phyloP scores from a whole-genome alignment of 2,329 filamentous ascomycete genomes.

The Podosphaera fusca region DNA sequence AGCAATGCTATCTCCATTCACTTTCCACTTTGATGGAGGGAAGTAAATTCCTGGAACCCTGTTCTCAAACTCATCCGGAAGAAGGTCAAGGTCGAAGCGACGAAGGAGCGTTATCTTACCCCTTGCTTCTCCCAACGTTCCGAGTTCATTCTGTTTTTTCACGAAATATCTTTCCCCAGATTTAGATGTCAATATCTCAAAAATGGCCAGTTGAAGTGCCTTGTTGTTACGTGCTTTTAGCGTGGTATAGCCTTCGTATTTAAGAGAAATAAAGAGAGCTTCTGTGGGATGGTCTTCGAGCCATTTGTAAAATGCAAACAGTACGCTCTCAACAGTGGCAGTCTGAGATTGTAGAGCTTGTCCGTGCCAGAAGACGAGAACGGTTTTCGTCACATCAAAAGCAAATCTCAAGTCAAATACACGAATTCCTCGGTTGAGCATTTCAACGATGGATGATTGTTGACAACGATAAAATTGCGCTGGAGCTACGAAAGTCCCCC shows the following conservation, averaged over 20 bases:
- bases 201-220: slow-evolving; percentile 18
- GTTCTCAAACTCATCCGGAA: slow-evolving; percentile 17
- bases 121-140: slow-evolving; percentile 47
- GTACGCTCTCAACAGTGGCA: slow-evolving; percentile 21
- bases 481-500: slow-evolving; percentile 13
- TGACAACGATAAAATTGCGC: slow-evolving; percentile 22
- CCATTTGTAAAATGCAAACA: slow-evolving; percentile 26
- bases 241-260: slow-evolving; percentile 21
- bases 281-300: slow-evolving; percentile 23
- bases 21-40: slow-evolving; percentile 21
- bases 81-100: slow-evolving; percentile 41
- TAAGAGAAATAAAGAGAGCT: slow-evolving; percentile 23
- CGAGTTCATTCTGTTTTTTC: slow-evolving; percentile 17
- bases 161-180: slow-evolving; percentile 20
- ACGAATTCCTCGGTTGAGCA: slow-evolving; percentile 24
- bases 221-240: slow-evolving; percentile 16
- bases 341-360: slow-evolving; percentile 22
- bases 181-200: slow-evolving; percentile 18
- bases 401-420: slow-evolving; percentile 28
- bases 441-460: slow-evolving; percentile 16
- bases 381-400: slow-evolving; percentile 22
- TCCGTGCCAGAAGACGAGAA: slow-evolving; percentile 26
- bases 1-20: slow-evolving; percentile 20
- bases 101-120: slow-evolving; percentile 71
- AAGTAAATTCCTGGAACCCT: slow-evolving; percentile 24